Base-by-base conservation (phyloP, 2,329 filamentous ascomycete genomes). In the Botrytis hyacinthi region DNA sequence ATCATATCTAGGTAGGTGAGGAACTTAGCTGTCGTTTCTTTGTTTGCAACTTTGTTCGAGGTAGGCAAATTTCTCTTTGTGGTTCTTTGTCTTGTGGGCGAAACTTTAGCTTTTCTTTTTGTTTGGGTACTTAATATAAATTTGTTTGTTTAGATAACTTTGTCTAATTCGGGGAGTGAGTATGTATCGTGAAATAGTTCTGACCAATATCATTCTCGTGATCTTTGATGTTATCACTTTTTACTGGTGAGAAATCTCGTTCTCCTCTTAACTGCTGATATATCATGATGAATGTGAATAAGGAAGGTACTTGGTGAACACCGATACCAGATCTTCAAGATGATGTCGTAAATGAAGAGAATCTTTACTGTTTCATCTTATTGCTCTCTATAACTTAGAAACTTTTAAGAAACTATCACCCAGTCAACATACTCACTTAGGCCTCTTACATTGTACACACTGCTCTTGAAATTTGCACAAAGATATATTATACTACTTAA, bases 181-280 rank as follows among this genome's bases (percentile, higher is more conserved):
- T 22, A 26, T 48, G 20, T 54, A 7, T n/a, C 0, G 12, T n/a
- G 26, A n/a, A 16, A n/a, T 3, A 0, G 2, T 14, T 54, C 6
- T 16, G 4, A n/a, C 5, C 16, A n/a, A 54, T 16, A 7, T 18
- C 29, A 18, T 29, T 29, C 14, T 18, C 3, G 51, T 57, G 16
- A 29, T 29, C 14, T 16, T 57, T 57, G 3, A 57, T 57, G 0
- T 3, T 18, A 18, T 16, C 6, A 29, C 16, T 16, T 29, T 54
- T 29, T 54, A n/a, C 14, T 20, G 2, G 42, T 16, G 7, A 62
- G 37, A 22, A 9, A n/a, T 4, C 12, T 20, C 22, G n/a, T 16
- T 7, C 37, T 1, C 2, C 26, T 3, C 2, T 57, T 57, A 14
- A 18, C n/a, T 29, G 6, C 6, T 29, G 14, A 18, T 0, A 57